A percentile compares a stretch with the other conserved stretches of the same genome.
These are phyloP conservation scores for Talaromyces marneffei DNA, from an alignment of 2,329 filamentous ascomycete genomes.

Conservation along the genomic window DNA sequence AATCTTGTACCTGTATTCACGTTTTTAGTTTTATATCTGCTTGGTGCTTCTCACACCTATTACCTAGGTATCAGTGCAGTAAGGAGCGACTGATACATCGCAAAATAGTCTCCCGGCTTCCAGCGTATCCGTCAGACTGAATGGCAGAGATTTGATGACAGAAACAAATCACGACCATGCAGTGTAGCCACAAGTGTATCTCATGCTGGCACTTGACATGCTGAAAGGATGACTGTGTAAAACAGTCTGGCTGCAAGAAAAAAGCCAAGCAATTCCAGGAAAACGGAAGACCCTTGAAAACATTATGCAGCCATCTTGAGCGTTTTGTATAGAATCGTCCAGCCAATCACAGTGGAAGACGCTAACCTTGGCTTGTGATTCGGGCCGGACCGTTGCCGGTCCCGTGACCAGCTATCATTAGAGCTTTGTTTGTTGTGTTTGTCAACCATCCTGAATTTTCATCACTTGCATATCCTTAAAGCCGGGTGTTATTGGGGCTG, in stretches of 20 bases:
- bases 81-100: background rate
- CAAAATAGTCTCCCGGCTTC: background rate
- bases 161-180: too few relatives aligned
- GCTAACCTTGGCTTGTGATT: background rate
- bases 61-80: background rate
- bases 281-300: background rate
- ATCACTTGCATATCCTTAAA: background rate
- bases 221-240: background rate
- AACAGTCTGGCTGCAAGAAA: background rate
- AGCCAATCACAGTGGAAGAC: background rate
- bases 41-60: background rate
- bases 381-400: conserved; percentile 12
- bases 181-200: background rate
- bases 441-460: background rate
- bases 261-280: background rate
- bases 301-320: background rate
- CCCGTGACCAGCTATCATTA: conserved; percentile 8
- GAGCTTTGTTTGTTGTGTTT: conserved; percentile 6
- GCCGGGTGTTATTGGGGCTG: background rate
- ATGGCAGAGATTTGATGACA: background rate
- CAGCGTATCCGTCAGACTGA: too few relatives aligned
- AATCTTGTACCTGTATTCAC: background rate
- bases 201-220: background rate
- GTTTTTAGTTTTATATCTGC: background rate
- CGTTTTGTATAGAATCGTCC: background rate